Evolutionary conservation across 2,329 filamentous ascomycete species (phyloP).

Genomic region (Calonectria naviculata): DNA sequence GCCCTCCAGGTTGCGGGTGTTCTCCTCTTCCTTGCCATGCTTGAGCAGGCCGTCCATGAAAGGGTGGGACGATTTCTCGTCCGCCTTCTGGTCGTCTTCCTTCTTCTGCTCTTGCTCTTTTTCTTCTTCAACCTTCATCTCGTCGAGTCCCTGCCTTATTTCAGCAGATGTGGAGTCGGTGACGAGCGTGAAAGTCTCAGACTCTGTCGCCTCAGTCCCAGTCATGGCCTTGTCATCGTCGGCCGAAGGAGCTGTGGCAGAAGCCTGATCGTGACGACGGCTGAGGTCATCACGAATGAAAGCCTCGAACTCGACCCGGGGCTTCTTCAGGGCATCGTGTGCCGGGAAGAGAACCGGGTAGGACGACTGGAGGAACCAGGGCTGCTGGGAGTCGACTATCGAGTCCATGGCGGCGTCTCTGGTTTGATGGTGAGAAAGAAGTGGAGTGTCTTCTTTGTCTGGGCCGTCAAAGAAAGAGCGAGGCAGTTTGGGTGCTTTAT

Average conservation of each 20-base stretch:
- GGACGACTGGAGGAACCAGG: constrained; percentile 53
- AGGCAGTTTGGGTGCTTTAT: not conserved
- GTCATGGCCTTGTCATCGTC: constrained; percentile 22
- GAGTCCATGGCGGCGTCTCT: constrained; percentile 32
- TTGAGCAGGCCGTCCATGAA: constrained; percentile 49
- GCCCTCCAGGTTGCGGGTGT: constrained; percentile 45
- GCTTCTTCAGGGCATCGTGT: constrained; percentile 47
- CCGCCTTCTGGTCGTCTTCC: not conserved
- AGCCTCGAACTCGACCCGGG: constrained; percentile 46
- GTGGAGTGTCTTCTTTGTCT: not conserved
- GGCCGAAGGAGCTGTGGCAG: not conserved
- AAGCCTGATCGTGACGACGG: constrained; percentile 20
- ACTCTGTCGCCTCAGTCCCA: constrained; percentile 24
- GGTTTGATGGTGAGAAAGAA: not conserved
- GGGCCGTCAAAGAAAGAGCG: not conserved
- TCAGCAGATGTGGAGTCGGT: constrained; percentile 40
- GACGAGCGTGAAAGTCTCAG: constrained; percentile 42
- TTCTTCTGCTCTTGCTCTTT: constrained; percentile 1
- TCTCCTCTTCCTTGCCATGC: constrained; percentile 16
- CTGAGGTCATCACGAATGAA: constrained; percentile 44
- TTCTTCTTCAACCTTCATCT: constrained; percentile 22
- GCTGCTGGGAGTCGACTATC: constrained; percentile 30
- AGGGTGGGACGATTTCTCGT: constrained; percentile 29
- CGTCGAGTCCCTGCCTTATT: constrained; percentile 29
- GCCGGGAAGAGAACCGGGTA: constrained; percentile 52